phyloP scores from a whole-genome alignment of 768 basidiomycete genomes.

The Erythrobasidium yunnanense region DNA sequence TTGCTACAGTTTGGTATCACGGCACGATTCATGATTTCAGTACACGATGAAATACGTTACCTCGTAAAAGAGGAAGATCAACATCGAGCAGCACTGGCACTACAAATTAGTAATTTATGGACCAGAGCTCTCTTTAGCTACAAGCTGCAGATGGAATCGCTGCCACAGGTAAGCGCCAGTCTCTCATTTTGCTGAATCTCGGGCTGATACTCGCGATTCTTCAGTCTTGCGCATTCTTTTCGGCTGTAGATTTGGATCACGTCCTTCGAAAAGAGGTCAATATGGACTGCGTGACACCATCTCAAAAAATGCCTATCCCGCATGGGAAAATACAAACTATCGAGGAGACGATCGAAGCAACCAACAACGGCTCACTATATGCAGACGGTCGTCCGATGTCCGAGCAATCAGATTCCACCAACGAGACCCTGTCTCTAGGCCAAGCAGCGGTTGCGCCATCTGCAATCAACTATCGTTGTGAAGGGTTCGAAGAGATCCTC shows the following conservation, averaged over 20 bases:
- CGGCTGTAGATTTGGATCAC: conserved; percentile 81
- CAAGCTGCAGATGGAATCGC: conserved; percentile 86
- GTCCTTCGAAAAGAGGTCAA: conserved; percentile 91
- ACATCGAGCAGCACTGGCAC: conserved; percentile 78
- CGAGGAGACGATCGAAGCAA: conserved; percentile 53
- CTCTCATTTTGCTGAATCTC: neutral
- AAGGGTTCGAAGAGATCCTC: neutral
- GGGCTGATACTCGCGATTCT: neutral
- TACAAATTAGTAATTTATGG: conserved; percentile 95
- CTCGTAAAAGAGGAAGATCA: conserved; percentile 77
- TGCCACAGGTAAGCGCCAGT: conserved; percentile 61
- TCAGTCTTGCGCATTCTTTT: conserved; percentile 70
- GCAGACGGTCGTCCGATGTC: conserved; percentile 6
- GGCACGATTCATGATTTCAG: conserved; percentile 88
- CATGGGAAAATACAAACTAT: conserved; percentile 83
- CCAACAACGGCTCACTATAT: conserved; percentile 50
- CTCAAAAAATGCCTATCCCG: conserved; percentile 67
- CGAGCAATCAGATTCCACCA: neutral
- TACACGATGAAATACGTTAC: conserved; percentile 93
- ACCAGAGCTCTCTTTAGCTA: conserved; percentile 81
- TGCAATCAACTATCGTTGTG: neutral
- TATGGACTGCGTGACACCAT: conserved; percentile 90
- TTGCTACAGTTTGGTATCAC: conserved; percentile 61
- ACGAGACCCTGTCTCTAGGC: neutral
- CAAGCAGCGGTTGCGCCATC: neutral